Evolutionary conservation across 306 rosid species (phyloP).

Genomic region (Quercus suber): DNA sequence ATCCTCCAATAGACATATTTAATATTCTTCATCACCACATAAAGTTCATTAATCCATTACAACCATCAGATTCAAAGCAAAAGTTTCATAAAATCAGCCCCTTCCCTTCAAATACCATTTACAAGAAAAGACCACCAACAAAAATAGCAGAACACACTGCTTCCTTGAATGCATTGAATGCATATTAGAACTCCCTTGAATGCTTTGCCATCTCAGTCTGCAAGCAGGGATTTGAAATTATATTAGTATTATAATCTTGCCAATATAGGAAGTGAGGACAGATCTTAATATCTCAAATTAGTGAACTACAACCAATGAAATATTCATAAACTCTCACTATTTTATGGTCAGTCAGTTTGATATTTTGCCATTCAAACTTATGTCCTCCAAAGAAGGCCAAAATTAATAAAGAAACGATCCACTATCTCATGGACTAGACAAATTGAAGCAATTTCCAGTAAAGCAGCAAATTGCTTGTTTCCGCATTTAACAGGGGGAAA

Average conservation of each 20-base stretch:
- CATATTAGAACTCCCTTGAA: conserved; percentile 54
- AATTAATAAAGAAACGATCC: neutral
- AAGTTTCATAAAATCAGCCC: conserved; percentile 1
- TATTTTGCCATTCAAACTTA: neutral
- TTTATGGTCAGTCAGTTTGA: neutral
- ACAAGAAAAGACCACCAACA: conserved; percentile 1
- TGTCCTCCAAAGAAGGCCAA: neutral
- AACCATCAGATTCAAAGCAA: conserved; percentile 3
- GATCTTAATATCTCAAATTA: neutral
- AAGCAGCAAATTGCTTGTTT: neutral
- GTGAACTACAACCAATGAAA: neutral
- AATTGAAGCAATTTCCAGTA: neutral
- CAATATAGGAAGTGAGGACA: too few relatives aligned
- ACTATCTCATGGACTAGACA: neutral
- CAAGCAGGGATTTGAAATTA: conserved; percentile 20
- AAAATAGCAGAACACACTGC: neutral
- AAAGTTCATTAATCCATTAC: conserved; percentile 11
- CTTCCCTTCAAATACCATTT: conserved; percentile 3
- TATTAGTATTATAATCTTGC: too few relatives aligned
- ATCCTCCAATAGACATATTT: conserved; percentile 5
- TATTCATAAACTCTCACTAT: neutral
- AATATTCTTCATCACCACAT: conserved; percentile 1
- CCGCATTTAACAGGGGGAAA: neutral
- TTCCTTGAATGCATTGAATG: conserved; percentile 17
- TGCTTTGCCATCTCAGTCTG: conserved; percentile 70